Evolutionary conservation across 805 yeast genomes (phyloP).

Genomic region (Nakazawaea wickerhamii): DNA sequence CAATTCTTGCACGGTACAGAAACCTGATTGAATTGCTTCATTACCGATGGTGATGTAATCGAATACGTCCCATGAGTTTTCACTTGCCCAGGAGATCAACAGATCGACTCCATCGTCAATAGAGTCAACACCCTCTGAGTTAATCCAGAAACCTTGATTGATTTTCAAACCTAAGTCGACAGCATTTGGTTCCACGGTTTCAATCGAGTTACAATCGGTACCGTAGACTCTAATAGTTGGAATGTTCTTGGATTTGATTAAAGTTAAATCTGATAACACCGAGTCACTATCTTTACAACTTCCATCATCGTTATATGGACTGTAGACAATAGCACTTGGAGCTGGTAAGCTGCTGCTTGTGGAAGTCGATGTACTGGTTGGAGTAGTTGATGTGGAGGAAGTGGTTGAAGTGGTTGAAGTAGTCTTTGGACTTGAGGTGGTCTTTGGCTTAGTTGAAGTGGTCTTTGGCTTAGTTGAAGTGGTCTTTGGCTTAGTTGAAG

Average conservation of each 20-base stretch:
- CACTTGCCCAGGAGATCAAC: conserved; percentile 40
- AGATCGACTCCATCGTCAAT: conserved; percentile 54
- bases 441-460: conserved; percentile 13
- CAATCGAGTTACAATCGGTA: conserved; percentile 72
- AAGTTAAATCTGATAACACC: conserved; percentile 53
- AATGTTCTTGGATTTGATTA: conserved; percentile 59
- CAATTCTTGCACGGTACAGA: conserved; percentile 55
- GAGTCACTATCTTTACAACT: conserved; percentile 56
- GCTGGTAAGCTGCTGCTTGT: conserved; percentile 13
- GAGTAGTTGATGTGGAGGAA: conserved; percentile 16
- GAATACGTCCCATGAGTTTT: conserved; percentile 59
- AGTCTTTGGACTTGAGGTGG: conserved; percentile 16
- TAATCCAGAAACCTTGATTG: conserved; percentile 87
- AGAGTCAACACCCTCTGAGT: conserved; percentile 57
- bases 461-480: conserved; percentile 18
- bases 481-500: conserved; percentile 19
- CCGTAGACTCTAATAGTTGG: conserved; percentile 72
- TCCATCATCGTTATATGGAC: conserved; percentile 70
- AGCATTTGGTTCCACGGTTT: conserved; percentile 60
- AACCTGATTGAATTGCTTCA: conserved; percentile 72
- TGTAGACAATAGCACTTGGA: conserved; percentile 64
- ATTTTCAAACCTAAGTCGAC: conserved; percentile 56
- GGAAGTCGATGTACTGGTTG: conserved; percentile 15
- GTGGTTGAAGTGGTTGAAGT: conserved; percentile 22
- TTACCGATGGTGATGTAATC: conserved; percentile 80